Base-by-base conservation (phyloP, 306 rosid species). In the Quercus rubra region DNA sequence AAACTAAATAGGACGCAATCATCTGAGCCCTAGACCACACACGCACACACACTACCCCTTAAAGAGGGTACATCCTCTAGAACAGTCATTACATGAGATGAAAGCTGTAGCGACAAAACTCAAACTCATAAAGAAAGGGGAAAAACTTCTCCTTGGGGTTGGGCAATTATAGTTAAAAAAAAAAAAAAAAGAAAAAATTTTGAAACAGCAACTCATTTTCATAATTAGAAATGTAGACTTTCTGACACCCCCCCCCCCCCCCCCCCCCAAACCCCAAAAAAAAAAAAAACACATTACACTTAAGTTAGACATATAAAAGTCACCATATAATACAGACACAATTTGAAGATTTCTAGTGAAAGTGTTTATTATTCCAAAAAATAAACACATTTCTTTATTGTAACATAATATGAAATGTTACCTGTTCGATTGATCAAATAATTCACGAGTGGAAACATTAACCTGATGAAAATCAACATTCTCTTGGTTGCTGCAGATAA, bases 371-470 rank as follows among this genome's bases (percentile, higher is more conserved):
- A 61, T 3, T 12, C 19, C 68, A 61, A 25, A 61, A 3, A 3
- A 63, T 18, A 17, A 54, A 5, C 23, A 27, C 49, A 25, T n/a
- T 3, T 3, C 74, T 6, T 28, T 1, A 38, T 15, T 9, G 20
- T 23, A 11, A 43, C 20, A 71, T 23, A 70, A 46, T 7, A 71
- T 41, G 46, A n/a, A 57, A 55, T 0, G 28, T 77, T 68, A 78
- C 77, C 86, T 51, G 25, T 49, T 78, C 61, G 82, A 30, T 78
- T 74, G 74, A 9, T 62, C 79, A 74, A 56, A 68, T 55, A 83
- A 62, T 67, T 83, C 79, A 49, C 28, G 54, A 46, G 77, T 68
- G 55, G 54, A 35, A 66, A 51, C 82, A 17, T 31, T 57, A 20
- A 74, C 79, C 68, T 64, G 62, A 5, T 6, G 59, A 69, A 81